Evolutionary conservation across 2,329 filamentous ascomycete species (phyloP).

Genomic region (Penicillium nordicum): DNA sequence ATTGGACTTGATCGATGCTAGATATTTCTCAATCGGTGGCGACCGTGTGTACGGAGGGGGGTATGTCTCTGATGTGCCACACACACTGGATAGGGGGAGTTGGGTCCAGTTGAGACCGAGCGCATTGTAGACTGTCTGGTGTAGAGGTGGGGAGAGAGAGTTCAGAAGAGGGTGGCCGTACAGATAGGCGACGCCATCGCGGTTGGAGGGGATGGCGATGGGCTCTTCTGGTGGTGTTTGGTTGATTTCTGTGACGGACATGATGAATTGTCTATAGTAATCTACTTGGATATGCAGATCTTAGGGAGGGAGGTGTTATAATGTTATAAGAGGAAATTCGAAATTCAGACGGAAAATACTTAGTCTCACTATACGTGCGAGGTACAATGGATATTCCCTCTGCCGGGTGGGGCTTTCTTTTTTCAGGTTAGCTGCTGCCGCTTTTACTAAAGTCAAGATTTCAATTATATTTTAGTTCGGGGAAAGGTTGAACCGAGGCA

Average conservation of each 20-base stretch:
- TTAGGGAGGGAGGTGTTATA: not conserved
- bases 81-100: conserved; percentile 43
- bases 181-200: conserved; percentile 53
- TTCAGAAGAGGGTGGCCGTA: conserved; percentile 57
- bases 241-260: conserved; percentile 19
- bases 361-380: not conserved
- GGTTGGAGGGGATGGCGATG: conserved; percentile 32
- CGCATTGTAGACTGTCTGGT: conserved; percentile 53
- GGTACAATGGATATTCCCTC: not conserved
- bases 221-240: conserved; percentile 29
- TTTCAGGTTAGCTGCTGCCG: not conserved
- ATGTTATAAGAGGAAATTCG: conserved; percentile 1
- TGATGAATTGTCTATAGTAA: conserved; percentile 11
- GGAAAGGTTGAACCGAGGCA: not conserved
- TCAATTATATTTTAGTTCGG: not conserved
- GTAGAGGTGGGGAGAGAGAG: conserved; percentile 54
- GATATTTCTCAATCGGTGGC: conserved; percentile 35
- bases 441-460: not conserved
- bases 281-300: not conserved
- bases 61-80: conserved; percentile 29
- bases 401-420: not conserved
- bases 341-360: conserved; percentile 1
- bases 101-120: conserved; percentile 53
- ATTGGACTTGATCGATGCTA: conserved; percentile 36
- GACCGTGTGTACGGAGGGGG: conserved; percentile 36